A percentile compares a stretch with the other conserved stretches of the same genome.
Conservation (phyloP, 805 yeast species). For the Candida suzukii region DNA sequence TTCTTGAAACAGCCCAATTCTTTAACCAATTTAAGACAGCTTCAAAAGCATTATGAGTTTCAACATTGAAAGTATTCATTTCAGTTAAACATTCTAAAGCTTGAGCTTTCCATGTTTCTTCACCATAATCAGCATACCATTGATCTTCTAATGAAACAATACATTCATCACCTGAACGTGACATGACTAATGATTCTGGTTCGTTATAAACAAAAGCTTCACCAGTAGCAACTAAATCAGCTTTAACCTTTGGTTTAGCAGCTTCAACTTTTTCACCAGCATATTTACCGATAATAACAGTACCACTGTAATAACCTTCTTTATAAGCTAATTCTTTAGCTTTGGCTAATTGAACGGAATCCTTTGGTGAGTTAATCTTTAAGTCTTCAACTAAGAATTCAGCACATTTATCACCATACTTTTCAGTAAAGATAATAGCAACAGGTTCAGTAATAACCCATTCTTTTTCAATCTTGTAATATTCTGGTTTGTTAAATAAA, state of each 20-base stretch:
- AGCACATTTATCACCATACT: conserved; percentile 86
- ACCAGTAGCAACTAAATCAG: conserved; percentile 69
- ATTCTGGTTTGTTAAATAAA: conserved; percentile 82
- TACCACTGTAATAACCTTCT: conserved; percentile 93
- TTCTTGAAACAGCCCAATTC: conserved; percentile 97
- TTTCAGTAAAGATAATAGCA: conserved; percentile 71
- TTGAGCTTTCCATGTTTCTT: conserved; percentile 75
- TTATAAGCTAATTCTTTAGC: conserved; percentile 95
- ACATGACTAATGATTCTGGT: conserved; percentile 84
- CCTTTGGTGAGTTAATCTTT: conserved; percentile 94
- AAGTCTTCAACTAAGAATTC: conserved; percentile 74
- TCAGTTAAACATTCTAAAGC: conserved; percentile 71
- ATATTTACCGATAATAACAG: conserved; percentile 72
- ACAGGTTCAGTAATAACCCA: conserved; percentile 78
- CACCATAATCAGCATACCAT: conserved; percentile 98
- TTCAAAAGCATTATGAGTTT: conserved; percentile 86
- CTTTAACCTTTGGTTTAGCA: conserved; percentile 83
- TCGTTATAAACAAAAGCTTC: conserved; percentile 88
- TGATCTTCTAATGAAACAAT: conserved; percentile 96
- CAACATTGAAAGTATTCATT: conserved; percentile 76
- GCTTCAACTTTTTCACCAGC: conserved; percentile 83
- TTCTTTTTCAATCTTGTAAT: conserved; percentile 72
- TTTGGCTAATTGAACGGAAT: conserved; percentile 72
- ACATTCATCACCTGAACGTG: conserved; percentile 96
- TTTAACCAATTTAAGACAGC: conserved; percentile 93